Evolutionary conservation across 169 alveolate genomes (phyloP).

Genomic region (Besnoitia besnoiti): DNA sequence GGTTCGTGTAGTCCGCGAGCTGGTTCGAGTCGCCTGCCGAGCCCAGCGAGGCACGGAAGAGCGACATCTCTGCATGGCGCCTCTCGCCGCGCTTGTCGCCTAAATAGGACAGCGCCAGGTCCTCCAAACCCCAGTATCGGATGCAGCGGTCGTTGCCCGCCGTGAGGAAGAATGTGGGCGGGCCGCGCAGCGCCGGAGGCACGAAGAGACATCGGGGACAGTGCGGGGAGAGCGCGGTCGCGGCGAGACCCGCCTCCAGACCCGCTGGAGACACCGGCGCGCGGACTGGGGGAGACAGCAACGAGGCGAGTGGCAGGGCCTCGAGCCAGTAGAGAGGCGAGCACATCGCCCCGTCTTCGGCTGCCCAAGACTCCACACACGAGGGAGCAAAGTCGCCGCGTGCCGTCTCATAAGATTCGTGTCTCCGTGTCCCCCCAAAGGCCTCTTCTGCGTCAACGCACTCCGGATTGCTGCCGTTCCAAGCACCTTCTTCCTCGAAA

Average conservation of each 20-base stretch:
- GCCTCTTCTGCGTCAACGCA: not conserved
- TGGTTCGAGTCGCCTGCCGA: too few relatives aligned
- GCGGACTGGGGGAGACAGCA: not conserved
- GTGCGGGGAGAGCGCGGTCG: conserved; percentile 25
- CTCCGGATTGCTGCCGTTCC: not conserved
- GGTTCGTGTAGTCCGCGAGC: not conserved
- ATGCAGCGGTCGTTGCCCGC: conserved; percentile 60
- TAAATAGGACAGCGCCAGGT: not conserved
- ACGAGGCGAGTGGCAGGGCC: not conserved
- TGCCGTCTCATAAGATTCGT: not conserved
- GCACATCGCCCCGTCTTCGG: not conserved
- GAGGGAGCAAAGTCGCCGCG: not conserved
- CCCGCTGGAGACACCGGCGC: not conserved
- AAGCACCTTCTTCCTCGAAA: not conserved
- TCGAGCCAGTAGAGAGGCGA: not conserved
- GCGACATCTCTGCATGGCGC: too few relatives aligned
- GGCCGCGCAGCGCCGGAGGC: conserved; percentile 59
- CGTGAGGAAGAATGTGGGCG: conserved; percentile 38
- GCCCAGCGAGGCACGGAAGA: too few relatives aligned
- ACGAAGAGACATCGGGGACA: conserved; percentile 39
- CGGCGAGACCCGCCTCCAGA: not conserved
- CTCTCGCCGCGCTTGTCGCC: not conserved
- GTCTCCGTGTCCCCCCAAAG: not conserved
- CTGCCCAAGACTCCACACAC: too few relatives aligned
- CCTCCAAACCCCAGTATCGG: conserved; percentile 53